phyloP scores from a whole-genome alignment of 805 yeast species.

The Candida broadrunensis region DNA sequence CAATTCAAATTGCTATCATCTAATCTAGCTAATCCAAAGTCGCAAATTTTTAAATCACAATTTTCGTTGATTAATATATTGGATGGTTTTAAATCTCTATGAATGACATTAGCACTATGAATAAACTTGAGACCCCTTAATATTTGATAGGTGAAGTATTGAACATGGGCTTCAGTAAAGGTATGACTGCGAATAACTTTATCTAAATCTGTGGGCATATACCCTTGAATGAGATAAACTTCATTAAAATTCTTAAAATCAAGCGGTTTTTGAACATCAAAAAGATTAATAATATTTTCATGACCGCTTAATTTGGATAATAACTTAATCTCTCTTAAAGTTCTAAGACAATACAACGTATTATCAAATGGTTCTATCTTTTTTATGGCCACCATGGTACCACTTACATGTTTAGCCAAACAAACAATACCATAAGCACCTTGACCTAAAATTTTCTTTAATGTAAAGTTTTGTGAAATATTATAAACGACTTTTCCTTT shows the following conservation, averaged over 20 bases:
- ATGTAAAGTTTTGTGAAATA: constrained; percentile 59
- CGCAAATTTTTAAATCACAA: constrained; percentile 76
- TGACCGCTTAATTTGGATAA: constrained; percentile 60
- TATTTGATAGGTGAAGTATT: constrained; percentile 68
- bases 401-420: constrained; percentile 62
- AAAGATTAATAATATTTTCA: constrained; percentile 66
- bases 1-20: constrained; percentile 11
- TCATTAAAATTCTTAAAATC: constrained; percentile 61
- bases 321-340: constrained; percentile 67
- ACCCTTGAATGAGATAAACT: constrained; percentile 73
- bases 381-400: constrained; percentile 70
- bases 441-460: constrained; percentile 64
- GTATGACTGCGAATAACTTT: constrained; percentile 55
- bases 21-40: constrained; percentile 70
- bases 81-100: constrained; percentile 75
- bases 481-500: constrained; percentile 44
- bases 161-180: constrained; percentile 64
- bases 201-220: constrained; percentile 74
- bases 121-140: constrained; percentile 67
- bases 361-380: constrained; percentile 70
- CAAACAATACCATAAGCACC: constrained; percentile 85
- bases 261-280: constrained; percentile 64
- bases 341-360: constrained; percentile 63
- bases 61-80: constrained; percentile 64
- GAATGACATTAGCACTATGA: constrained; percentile 72